Base-by-base conservation (phyloP, 768 basidiomycete genomes). In the Suillus paluster region DNA sequence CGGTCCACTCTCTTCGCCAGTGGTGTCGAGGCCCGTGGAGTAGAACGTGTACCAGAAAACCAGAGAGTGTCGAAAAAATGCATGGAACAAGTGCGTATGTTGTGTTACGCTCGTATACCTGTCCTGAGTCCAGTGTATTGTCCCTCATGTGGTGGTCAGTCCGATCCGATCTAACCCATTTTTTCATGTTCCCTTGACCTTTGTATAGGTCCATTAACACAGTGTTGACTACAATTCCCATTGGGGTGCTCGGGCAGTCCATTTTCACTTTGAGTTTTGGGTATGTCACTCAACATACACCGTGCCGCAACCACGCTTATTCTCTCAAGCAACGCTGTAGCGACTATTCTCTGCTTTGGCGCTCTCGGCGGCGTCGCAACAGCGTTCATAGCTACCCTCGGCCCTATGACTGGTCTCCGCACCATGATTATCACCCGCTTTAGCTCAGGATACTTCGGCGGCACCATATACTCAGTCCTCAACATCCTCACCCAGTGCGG, bases 361-460 rank as follows among this genome's bases (percentile, higher is more conserved):
- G 78, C 80, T 23, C 70, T 84, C 25, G 83, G 81, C 6, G 73
- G 73, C 5, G 61, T 76, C 6, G 71, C 74, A 9, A 78, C 81
- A 0, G 81, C 83, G 3, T 84, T 84, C 65, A 81, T 86, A 46
- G 82, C 85, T 19, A 84, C 79, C 8, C 72, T 86, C 10, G 85
- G 85, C 1, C 84, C 85, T 0, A 69, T 71, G 63, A 85, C 83
- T 1, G 85, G 84, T 10, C 71, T 86, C 25, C 76, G 84, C 7
- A 85, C 83, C 0, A 86, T 86, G 83, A 73, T 84, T 45, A 83
- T 83, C 55, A 71, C 78, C 4, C 76, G 84, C 2, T 84, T 77
- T 62, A 80, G 78, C 63, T 79, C 78, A 2, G 85, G 84, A 3
- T 85, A 81, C 61, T 59, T 81, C 11, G 84, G 84, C 14, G 78